Evolutionary conservation across 768 basidiomycete species (phyloP).

Genomic region (Symmetrospora coprosmae): DNA sequence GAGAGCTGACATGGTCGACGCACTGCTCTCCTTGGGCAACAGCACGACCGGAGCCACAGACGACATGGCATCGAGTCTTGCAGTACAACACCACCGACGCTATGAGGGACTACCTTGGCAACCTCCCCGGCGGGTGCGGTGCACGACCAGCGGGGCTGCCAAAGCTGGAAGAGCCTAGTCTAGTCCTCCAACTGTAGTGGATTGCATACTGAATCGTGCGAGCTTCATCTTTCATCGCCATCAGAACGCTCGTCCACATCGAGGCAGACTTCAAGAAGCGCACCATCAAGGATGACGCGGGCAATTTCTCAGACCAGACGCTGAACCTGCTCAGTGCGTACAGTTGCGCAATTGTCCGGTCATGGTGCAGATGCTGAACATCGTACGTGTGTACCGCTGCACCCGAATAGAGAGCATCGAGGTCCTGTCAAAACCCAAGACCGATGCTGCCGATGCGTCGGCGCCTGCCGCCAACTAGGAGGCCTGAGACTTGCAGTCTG

Average conservation of each 20-base stretch:
- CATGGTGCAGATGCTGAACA: no score
- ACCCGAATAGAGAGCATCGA: not conserved
- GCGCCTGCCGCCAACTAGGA: no score
- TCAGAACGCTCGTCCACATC: constrained; percentile 52
- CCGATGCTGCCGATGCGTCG: not conserved
- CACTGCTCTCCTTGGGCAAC: not conserved
- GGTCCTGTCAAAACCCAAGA: not conserved
- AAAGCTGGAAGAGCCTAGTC: no score
- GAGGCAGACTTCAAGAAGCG: constrained; percentile 64
- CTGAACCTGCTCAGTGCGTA: constrained; percentile 4
- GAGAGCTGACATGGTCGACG: no score
- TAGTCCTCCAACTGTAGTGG: no score
- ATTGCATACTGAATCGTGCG: no score
- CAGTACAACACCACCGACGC: constrained; percentile 56
- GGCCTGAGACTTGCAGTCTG: no score
- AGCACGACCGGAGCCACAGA: constrained; percentile 47
- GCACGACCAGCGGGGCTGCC: no score
- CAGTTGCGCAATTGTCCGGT: no score
- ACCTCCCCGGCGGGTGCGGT: constrained; percentile 50
- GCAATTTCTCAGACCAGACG: constrained; percentile 15
- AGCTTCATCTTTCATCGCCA: no score
- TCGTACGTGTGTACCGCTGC: no score
- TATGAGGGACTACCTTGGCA: constrained; percentile 51
- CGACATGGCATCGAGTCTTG: constrained; percentile 61
- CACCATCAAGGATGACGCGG: constrained; percentile 5